Percentiles rank a stretch among this genome's conserved stretches.
These are phyloP conservation scores for Skeletonema potamos DNA, from an alignment of 108 stramenopile species.

Conservation along the genomic window DNA sequence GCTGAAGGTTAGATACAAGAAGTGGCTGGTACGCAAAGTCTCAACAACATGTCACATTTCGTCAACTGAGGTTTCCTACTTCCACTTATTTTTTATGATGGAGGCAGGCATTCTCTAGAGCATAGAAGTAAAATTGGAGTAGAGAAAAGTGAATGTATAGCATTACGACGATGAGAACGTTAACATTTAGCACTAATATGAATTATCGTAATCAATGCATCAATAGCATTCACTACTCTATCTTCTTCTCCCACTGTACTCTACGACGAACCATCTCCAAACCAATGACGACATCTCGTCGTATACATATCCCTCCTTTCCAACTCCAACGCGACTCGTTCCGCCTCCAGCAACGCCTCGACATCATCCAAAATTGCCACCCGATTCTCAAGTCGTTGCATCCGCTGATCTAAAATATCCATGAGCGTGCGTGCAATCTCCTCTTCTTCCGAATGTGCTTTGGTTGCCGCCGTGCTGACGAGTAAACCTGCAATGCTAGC, in stretches of 20 bases:
- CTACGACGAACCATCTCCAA: constrained; percentile 50
- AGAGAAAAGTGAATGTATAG: too few relatives aligned
- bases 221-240: background rate
- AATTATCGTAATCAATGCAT: background rate
- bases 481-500: constrained; percentile 53
- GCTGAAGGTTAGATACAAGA: too few relatives aligned
- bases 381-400: constrained; percentile 82
- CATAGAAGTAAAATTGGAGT: too few relatives aligned
- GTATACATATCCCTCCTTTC: constrained; percentile 90
- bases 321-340: constrained; percentile 82
- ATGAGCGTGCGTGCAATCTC: constrained; percentile 54
- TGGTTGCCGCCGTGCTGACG: constrained; percentile 54
- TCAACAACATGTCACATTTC: too few relatives aligned
- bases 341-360: constrained; percentile 85
- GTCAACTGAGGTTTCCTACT: too few relatives aligned
- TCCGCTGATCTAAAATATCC: constrained; percentile 73
- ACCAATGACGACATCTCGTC: constrained; percentile 84
- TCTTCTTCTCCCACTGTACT: too few relatives aligned
- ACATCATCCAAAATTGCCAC: constrained; percentile 81
- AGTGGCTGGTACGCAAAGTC: too few relatives aligned
- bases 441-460: constrained; percentile 52
- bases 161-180: too few relatives aligned
- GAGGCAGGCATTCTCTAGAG: too few relatives aligned
- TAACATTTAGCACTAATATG: background rate
- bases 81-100: too few relatives aligned